phyloP scores from a whole-genome alignment of 2,329 filamentous ascomycete species.

The Neonectria ditissima region DNA sequence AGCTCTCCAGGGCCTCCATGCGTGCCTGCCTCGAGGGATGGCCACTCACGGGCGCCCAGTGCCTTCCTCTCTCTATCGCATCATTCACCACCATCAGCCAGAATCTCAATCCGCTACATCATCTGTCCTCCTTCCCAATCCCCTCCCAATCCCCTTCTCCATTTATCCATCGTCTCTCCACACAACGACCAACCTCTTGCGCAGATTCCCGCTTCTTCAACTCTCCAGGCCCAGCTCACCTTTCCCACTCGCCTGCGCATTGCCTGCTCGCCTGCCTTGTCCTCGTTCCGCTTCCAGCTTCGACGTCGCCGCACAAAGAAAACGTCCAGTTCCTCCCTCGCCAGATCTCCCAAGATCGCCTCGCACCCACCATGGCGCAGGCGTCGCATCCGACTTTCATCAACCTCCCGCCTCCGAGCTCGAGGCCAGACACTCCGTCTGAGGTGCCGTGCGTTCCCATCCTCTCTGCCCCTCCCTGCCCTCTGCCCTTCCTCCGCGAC shows the following conservation, averaged over 20 bases:
- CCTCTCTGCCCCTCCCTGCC: constrained; percentile 2
- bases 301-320: constrained; percentile 1
- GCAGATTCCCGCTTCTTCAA: neutral
- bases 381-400: constrained; percentile 74
- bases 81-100: neutral
- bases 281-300: neutral
- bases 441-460: constrained; percentile 82
- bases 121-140: too few species aligned
- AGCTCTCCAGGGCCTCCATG: neutral
- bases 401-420: constrained; percentile 85
- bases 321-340: neutral
- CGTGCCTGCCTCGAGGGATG: neutral
- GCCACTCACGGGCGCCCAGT: neutral
- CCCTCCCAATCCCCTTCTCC: constrained; percentile 6
- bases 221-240: neutral
- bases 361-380: constrained; percentile 51
- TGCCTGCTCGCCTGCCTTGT: too few species aligned
- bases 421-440: constrained; percentile 86
- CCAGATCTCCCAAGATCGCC: constrained; percentile 2
- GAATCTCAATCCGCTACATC: constrained; percentile 2
- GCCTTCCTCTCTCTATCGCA: neutral
- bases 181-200: neutral
- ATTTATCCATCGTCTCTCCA: neutral
- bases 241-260: neutral
- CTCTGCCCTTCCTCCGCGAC: constrained; percentile 8